These are phyloP conservation scores for Suhomyces coccinellae DNA, from an alignment of 1,139 yeast genomes.

Conservation along the genomic window DNA sequence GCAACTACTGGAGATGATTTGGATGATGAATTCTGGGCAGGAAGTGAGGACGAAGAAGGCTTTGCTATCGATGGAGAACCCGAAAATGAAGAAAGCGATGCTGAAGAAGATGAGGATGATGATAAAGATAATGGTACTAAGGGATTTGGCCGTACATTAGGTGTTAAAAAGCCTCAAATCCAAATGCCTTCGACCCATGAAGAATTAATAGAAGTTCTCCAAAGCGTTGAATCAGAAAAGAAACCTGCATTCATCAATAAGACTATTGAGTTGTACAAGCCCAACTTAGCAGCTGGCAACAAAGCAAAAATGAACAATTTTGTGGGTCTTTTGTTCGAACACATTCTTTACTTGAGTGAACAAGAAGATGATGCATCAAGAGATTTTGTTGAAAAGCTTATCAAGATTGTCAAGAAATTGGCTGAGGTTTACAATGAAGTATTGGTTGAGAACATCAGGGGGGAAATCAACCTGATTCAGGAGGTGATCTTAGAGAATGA, in stretches of 20 bases:
- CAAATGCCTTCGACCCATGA: slow-evolving; percentile 61
- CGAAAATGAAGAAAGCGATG: slow-evolving; percentile 20
- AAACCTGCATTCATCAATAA: slow-evolving; percentile 53
- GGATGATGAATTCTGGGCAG: slow-evolving; percentile 59
- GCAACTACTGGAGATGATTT: slow-evolving; percentile 70
- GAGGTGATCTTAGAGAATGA: slow-evolving; percentile 35
- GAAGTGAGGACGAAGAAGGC: slow-evolving; percentile 48
- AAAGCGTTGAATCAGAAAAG: slow-evolving; percentile 38
- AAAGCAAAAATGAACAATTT: slow-evolving; percentile 71
- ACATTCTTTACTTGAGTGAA: slow-evolving; percentile 54
- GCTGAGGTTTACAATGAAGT: slow-evolving; percentile 66
- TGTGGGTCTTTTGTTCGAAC: slow-evolving; percentile 63
- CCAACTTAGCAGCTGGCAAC: slow-evolving; percentile 78
- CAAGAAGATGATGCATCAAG: slow-evolving; percentile 16
- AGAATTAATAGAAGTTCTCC: slow-evolving; percentile 45
- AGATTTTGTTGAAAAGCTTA: slow-evolving; percentile 39
- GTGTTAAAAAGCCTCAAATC: slow-evolving; percentile 15
- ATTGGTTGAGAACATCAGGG: slow-evolving; percentile 50
- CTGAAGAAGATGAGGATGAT: slow-evolving; percentile 12
- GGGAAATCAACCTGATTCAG: slow-evolving; percentile 46
- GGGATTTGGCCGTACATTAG: slow-evolving; percentile 13
- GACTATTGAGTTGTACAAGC: slow-evolving; percentile 65
- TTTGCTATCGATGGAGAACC: slow-evolving; percentile 25
- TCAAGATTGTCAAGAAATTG: slow-evolving; percentile 54
- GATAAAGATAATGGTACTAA: slow-evolving; percentile 2